Conservation (phyloP, 345 rosid genomes). For the Euphorbia peplus region DNA sequence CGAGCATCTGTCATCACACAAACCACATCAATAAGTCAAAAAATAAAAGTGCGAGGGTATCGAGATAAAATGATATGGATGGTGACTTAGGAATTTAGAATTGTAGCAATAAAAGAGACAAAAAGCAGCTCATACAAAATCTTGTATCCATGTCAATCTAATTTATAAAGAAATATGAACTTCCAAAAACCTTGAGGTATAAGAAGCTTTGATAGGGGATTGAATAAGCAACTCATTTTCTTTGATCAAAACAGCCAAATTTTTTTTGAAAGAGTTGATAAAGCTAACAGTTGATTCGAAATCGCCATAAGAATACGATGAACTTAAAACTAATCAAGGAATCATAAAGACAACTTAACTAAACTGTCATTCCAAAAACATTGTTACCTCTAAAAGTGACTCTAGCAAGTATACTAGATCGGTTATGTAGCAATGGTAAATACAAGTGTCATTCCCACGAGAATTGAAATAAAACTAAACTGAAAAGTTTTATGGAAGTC, state of each 20-base stretch:
- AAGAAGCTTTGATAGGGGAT: not conserved
- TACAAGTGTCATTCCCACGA: no score
- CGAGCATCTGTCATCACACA: constrained; percentile 49
- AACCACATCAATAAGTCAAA: constrained; percentile 15
- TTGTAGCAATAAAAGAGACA: not conserved
- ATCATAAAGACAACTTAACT: not conserved
- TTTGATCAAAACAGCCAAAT: not conserved
- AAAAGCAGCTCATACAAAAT: not conserved
- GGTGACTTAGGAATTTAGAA: not conserved
- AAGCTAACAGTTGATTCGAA: not conserved
- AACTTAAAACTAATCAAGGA: not conserved
- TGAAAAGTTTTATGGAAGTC: no score
- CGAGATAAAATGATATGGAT: not conserved
- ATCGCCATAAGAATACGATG: not conserved
- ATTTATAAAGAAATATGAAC: not conserved
- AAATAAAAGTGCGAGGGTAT: not conserved
- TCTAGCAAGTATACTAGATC: no score
- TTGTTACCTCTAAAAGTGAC: no score
- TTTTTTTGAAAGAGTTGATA: no score
- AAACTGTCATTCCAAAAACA: not conserved
- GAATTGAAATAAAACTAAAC: no score
- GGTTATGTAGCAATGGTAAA: no score
- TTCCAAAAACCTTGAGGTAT: not conserved
- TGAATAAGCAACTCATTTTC: not conserved
- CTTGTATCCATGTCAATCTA: not conserved